Percentiles rank a stretch among this genome's conserved stretches.
These are phyloP conservation scores for Hypoxylon sp. DNA, from an alignment of 2,329 filamentous ascomycete genomes.

Conservation along the genomic window DNA sequence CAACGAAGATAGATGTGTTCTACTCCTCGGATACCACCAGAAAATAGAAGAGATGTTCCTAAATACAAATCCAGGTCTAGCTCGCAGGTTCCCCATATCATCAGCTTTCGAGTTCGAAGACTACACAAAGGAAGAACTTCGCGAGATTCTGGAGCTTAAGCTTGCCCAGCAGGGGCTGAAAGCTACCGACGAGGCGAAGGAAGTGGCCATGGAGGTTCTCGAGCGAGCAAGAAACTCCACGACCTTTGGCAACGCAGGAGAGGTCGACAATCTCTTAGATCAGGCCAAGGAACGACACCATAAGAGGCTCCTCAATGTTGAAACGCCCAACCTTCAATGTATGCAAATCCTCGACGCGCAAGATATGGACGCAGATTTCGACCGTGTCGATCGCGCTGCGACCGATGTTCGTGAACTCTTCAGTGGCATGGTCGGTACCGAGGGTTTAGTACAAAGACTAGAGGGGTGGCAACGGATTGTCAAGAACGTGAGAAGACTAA, in stretches of 20 bases:
- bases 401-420: not conserved
- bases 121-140: conserved; percentile 67
- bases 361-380: conserved; percentile 14
- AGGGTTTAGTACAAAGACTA: conserved; percentile 4
- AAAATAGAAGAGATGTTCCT: conserved; percentile 74
- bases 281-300: conserved; percentile 34
- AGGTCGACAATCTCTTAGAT: conserved; percentile 71
- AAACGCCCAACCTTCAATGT: not conserved
- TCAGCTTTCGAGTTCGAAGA: conserved; percentile 74
- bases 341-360: conserved; percentile 1
- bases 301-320: not conserved
- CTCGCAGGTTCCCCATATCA: conserved; percentile 69
- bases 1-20: conserved; percentile 74
- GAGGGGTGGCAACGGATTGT: conserved; percentile 8
- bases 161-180: conserved; percentile 64
- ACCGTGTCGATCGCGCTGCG: not conserved
- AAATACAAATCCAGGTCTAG: conserved; percentile 72
- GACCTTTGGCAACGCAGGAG: conserved; percentile 75
- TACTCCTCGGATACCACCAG: conserved; percentile 73
- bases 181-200: conserved; percentile 62
- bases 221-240: conserved; percentile 66
- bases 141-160: conserved; percentile 69
- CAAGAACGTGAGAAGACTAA: not conserved
- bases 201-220: conserved; percentile 66
- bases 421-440: not conserved